Evolutionary conservation across 2,329 filamentous ascomycete genomes (phyloP).

Genomic region (Xylaria sp.): DNA sequence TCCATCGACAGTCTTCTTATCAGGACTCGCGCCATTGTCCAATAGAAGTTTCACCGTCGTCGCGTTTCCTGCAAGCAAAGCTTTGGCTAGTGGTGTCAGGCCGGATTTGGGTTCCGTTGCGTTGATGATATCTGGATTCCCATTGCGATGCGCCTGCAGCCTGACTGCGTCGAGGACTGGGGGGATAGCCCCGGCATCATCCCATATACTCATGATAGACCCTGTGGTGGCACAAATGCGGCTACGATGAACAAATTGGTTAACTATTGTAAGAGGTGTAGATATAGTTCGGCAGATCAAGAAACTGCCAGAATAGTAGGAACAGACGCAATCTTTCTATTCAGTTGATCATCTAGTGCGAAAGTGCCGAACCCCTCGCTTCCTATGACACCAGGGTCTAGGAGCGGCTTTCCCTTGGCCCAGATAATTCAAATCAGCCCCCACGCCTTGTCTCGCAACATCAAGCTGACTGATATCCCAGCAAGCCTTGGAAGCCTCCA

Average conservation of each 20-base stretch:
- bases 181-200: conserved; percentile 25
- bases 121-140: conserved; percentile 10
- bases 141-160: conserved; percentile 7
- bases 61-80: conserved; percentile 18
- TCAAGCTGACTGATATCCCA: conserved; percentile 1
- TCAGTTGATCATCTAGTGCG: neutral
- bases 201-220: conserved; percentile 25
- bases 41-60: conserved; percentile 23
- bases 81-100: conserved; percentile 25
- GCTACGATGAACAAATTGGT: neutral
- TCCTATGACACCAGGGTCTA: neutral
- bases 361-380: neutral
- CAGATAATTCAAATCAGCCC: neutral
- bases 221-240: neutral
- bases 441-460: neutral
- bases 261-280: neutral
- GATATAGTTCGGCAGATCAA: neutral
- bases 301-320: neutral
- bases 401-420: neutral
- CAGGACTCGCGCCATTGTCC: conserved; percentile 20
- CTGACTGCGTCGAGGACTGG: conserved; percentile 12
- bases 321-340: conserved; percentile 2
- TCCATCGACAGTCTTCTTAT: conserved; percentile 25
- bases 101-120: conserved; percentile 15
- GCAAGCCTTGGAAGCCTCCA: neutral